A percentile compares a stretch with the other conserved stretches of the same genome.
These are phyloP conservation scores for Haplographium delicatum DNA, from an alignment of 495 filamentous ascomycete species.

Conservation along the genomic window DNA sequence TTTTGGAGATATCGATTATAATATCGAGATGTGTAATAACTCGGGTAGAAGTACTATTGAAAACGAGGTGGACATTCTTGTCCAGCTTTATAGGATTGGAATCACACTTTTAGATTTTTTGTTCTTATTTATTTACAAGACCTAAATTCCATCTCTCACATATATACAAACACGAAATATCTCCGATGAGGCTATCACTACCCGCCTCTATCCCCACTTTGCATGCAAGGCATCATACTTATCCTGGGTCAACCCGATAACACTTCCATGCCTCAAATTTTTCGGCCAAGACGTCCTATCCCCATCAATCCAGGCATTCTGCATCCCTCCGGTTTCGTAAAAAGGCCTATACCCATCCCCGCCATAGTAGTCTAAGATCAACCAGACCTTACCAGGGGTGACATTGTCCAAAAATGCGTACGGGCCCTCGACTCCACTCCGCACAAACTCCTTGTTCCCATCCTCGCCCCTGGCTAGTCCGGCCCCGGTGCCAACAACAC, in stretches of 20 bases:
- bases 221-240: conserved; percentile 33
- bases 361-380: conserved; percentile 47
- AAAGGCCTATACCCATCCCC: conserved; percentile 46
- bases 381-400: conserved; percentile 34
- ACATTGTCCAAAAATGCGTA: conserved; percentile 44
- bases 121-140: too few relatives aligned
- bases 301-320: conserved; percentile 41
- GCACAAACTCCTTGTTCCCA: too few relatives aligned
- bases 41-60: too few relatives aligned
- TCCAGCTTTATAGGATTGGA: too few relatives aligned
- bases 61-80: too few relatives aligned
- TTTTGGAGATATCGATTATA: too few relatives aligned
- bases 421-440: conserved; percentile 43
- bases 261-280: conserved; percentile 45
- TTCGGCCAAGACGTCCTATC: conserved; percentile 33
- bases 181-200: too few relatives aligned
- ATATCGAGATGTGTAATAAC: too few relatives aligned
- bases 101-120: too few relatives aligned
- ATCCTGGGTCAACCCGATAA: conserved; percentile 38
- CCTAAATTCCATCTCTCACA: too few relatives aligned
- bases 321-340: conserved; percentile 34
- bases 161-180: too few relatives aligned
- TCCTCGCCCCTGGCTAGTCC: too few relatives aligned
- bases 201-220: conserved; percentile 39
- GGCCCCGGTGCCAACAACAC: conserved; percentile 36